Evolutionary conservation across 257 asterid genomes (phyloP).

Genomic region (Solanum chmielewskii): DNA sequence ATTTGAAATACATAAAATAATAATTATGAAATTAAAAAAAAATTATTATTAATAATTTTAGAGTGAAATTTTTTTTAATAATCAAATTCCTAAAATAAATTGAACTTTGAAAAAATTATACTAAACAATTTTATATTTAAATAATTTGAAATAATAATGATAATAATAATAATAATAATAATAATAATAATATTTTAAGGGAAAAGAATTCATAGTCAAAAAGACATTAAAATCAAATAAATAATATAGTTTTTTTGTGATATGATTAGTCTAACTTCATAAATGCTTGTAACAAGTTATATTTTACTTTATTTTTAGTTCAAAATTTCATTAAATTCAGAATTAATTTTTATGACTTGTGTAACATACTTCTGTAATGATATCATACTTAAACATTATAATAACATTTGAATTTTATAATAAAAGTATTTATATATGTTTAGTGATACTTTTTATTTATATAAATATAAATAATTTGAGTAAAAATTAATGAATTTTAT

Average conservation of each 20-base stretch:
- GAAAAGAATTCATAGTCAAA: not conserved
- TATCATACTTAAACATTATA: not conserved
- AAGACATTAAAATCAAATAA: not conserved
- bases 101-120: not conserved
- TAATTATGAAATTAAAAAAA: too few species aligned
- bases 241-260: not conserved
- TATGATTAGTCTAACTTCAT: not conserved
- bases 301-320: not conserved
- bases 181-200: not conserved
- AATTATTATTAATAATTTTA: too few species aligned
- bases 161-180: not conserved
- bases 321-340: not conserved
- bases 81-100: not conserved
- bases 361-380: not conserved
- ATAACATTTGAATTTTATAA: not conserved
- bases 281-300: not conserved
- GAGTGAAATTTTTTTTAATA: not conserved
- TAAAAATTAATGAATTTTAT: not conserved
- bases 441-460: not conserved
- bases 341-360: not conserved
- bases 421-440: not conserved
- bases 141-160: not conserved
- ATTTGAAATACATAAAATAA: not conserved
- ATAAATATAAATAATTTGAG: not conserved
- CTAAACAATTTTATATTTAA: not conserved